A percentile compares a stretch with the other conserved stretches of the same genome.
Conservation (phyloP, 139 green algal genomes). For the Zygnema circumcarinatum region DNA sequence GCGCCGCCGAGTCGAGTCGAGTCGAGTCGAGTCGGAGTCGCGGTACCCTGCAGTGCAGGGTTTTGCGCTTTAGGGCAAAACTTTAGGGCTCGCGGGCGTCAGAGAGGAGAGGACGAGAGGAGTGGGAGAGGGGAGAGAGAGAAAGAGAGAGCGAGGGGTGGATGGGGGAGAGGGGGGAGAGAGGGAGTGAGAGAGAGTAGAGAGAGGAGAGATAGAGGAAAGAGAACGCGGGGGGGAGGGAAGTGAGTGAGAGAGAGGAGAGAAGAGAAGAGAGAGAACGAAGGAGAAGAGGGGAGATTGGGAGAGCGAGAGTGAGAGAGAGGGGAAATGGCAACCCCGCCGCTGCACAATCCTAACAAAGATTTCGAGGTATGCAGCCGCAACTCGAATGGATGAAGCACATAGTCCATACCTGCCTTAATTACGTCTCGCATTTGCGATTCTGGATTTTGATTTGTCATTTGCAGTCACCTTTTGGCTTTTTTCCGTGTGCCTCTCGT, state of each 20-base stretch:
- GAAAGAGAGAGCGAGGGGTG: constrained; percentile 4
- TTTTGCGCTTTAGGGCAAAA: too few relatives aligned
- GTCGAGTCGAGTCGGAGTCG: too few relatives aligned
- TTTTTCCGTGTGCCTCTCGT: background rate
- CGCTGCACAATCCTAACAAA: background rate
- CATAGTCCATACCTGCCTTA: background rate
- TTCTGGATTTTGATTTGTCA: background rate
- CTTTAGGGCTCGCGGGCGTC: too few relatives aligned
- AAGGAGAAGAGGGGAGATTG: too few relatives aligned
- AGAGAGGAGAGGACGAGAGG: constrained; percentile 17
- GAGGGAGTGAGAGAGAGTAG: too few relatives aligned
- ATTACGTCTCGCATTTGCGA: background rate
- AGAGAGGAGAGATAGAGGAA: constrained; percentile 30
- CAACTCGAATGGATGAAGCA: background rate
- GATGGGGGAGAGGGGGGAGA: too few relatives aligned
- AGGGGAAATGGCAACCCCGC: too few relatives aligned
- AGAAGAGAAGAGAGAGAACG: constrained; percentile 1
- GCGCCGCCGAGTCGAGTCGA: too few relatives aligned
- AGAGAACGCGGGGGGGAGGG: constrained; percentile 18
- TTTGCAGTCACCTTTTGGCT: background rate
- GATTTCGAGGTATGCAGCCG: background rate
- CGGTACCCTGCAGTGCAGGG: too few relatives aligned
- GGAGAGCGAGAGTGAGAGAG: too few relatives aligned
- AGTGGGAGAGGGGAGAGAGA: background rate
- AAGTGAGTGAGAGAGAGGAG: background rate